Base-by-base conservation (phyloP, 1,284 basidiomycete genomes). In the Apiotrichum sp. region DNA sequence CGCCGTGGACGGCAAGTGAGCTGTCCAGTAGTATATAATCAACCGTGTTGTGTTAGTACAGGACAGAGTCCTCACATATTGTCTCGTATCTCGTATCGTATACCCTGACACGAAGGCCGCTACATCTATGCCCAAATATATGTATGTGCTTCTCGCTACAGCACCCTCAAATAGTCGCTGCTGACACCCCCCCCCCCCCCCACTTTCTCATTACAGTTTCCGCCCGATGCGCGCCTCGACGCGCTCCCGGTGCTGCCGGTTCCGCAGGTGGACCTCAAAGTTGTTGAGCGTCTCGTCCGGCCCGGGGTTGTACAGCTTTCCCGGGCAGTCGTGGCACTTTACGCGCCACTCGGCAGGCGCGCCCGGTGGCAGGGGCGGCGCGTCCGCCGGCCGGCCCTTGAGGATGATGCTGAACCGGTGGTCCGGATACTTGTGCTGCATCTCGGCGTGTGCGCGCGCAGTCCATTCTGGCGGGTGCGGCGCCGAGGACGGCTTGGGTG, bases 191-290 rank as follows among this genome's bases (percentile, higher is more conserved):
- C 22, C 22, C 22, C 22, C 22, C 22, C 22, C 22, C 22, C 22
- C 22, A 22, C 22, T 22, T 22, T 22, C 22, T 22, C 22, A 22
- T 22, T 22, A 22, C 22, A 22, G 22, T 22, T 22, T 22, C 22
- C 22, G 22, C 22, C 22, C 50, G 16, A 52, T n/a, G 16, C 59
- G 56, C 13, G 65, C 63, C 35, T 79, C 78, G 45, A 87, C 84
- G 61, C 82, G 83, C 45, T 75, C 72, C 40, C 85, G 83, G 69
- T 90, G 88, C 63, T 80, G 77, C 29, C 85, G 80, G 70, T 90
- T 89, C 76, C 83, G 84, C 57, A 97, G 78, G 77, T 98, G 95
- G 31, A 97, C 87, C 70, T 93, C 89, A 68, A 93, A 98, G 75
- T 97, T 97, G 56, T 82, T 81, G 52, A 98, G 78, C 11, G 87